Base-by-base conservation (phyloP, 2,329 filamentous ascomycete species). In the Colletotrichum lindemuthianum region DNA sequence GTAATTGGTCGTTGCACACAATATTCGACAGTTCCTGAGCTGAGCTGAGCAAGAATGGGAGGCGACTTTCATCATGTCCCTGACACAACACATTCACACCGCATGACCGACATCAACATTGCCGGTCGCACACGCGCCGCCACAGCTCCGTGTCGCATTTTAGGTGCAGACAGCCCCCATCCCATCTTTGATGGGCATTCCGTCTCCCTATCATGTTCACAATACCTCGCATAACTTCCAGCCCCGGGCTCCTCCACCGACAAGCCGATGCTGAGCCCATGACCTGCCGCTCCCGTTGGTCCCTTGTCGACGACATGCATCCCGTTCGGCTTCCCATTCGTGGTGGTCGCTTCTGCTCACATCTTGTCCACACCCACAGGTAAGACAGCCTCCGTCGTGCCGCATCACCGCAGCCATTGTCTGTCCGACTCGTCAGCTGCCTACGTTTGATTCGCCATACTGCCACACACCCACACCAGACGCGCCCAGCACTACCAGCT, bases 301-400 rank as follows among this genome's bases (percentile, higher is more conserved):
- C 51, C 47, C 63, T 57, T 47, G 51, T 63, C 40, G 11, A 51
- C 37, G 34, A 49, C 40, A 39, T 48, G 58, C 63, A 65, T 51
- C 45, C 13, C 16, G 24, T 16, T n/a, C 34, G 15, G 48, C 9
- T 3, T 51, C 52, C 48, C 12, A 65, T 63, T 65, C 58, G 59
- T 52, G 59, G 63, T 52, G 40, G 33, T 52, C 47, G 36, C 34
- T 13, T 11, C 41, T 52, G 13, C 60, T 54, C 58, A 51, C 41
- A 40, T 33, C 7, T 48, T 43, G 58, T 33, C 58, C 63, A 57
- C 41, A 43, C 34, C 36, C 15, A 39, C 53, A 33, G 40, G 47
- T 49, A 65, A 57, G 58, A 65, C 63, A 63, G 36, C n/a, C 63
- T 41, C 48, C 51, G 40, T 48, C 47, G 58, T 63, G 63, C 63